Base-by-base conservation (phyloP, 2,329 filamentous ascomycete genomes). In the Bertia moriformis region DNA sequence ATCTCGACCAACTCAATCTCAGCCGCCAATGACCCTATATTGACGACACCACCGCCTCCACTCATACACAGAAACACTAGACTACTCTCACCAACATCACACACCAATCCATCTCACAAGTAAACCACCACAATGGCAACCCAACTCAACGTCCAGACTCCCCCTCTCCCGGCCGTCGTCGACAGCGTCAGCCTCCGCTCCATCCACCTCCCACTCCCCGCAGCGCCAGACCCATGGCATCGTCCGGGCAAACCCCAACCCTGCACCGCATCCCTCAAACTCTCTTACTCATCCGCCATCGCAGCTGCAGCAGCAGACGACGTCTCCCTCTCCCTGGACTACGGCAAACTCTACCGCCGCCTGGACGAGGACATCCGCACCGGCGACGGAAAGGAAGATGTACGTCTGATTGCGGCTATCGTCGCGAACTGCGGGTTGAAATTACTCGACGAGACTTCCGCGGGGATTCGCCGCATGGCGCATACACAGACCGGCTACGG, bases 191-290 rank as follows among this genome's bases (percentile, higher is more conserved):
- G 51, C 24, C 54, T 66, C 22, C 59, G 55, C 40, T 51, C 63
- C 40, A 59, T 66, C 43, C 53, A 56, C 33, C 49, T 64, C 27
- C 57, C 60, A 32, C 52, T 43, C 22, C 20, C 39, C 18, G 36
- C 58, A 19, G 60, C 56, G 14, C 57, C 57, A 32, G 63, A 67
- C 46, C 54, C 62, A 42, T 67, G 64, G 64, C 57, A 60, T 40
- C 60, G 63, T 14, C 44, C 48, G 14, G 55, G 49, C 36, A 66
- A 66, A 45, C 46, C 58, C 0, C 64, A 67, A 44, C 64, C 64
- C 32, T 58, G 60, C 42, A 55, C 53, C 10, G 54, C 61, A 39
- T 61, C 57, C 14, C 46, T 66, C 12, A 59, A 59, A 30, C 48
- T 66, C 33, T 58, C 59, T 14, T 60, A 62, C 42, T 58, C 58